Percentiles rank a stretch among this genome's conserved stretches.
These are phyloP conservation scores for Phenoliferia sp. DNA, from an alignment of 1,284 basidiomycete species.

Conservation along the genomic window DNA sequence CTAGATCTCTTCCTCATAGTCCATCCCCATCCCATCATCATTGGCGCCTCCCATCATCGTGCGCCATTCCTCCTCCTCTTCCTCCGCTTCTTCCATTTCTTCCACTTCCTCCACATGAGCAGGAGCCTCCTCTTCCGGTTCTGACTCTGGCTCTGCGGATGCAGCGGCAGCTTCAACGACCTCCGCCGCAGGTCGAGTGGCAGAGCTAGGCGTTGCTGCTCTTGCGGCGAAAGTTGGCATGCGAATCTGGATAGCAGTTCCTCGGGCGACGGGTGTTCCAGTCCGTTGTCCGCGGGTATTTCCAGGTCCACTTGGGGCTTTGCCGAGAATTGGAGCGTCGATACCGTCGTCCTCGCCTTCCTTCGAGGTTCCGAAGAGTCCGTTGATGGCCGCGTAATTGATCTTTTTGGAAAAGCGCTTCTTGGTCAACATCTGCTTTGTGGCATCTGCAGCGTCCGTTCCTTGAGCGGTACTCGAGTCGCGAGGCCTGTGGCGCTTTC, in stretches of 20 bases:
- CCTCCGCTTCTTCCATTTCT: not conserved
- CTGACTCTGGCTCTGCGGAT: not conserved
- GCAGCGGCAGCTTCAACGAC: not conserved
- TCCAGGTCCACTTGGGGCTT: not conserved
- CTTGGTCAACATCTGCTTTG: conserved; percentile 71
- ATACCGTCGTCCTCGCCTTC: not conserved
- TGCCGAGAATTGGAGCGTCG: not conserved
- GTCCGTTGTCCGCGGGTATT: not conserved
- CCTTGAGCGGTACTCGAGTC: conserved; percentile 62
- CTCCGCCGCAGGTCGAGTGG: not conserved
- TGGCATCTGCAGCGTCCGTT: conserved; percentile 65
- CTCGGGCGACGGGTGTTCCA: not conserved
- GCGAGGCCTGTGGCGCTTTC: conserved; percentile 56
- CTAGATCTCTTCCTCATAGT: not conserved
- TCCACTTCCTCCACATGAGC: not conserved
- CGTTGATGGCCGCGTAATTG: conserved; percentile 78
- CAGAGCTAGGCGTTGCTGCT: not conserved
- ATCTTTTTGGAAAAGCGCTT: conserved; percentile 77
- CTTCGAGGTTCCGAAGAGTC: conserved; percentile 54
- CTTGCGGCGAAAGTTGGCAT: not conserved
- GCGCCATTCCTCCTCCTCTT: not conserved
- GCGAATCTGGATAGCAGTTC: not conserved
- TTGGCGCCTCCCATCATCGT: not conserved
- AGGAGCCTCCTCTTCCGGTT: not conserved
- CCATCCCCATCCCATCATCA: not conserved